These are phyloP conservation scores for Fragilariopsis cylindrus DNA, from an alignment of 108 stramenopile species.

Conservation along the genomic window DNA sequence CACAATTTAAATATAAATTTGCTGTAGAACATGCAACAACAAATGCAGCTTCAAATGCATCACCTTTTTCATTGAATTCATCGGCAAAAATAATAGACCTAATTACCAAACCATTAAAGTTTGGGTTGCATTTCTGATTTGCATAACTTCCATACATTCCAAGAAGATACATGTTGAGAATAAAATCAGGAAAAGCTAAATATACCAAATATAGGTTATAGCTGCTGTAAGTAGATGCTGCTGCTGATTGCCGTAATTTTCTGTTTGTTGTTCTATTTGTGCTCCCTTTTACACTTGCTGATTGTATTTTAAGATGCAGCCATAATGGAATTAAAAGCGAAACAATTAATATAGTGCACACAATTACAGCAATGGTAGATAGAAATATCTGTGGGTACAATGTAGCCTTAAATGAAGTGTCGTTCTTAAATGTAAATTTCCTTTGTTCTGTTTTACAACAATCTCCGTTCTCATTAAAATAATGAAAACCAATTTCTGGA, in stretches of 20 bases:
- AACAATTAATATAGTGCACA: not conserved
- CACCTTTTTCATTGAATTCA: too few species aligned
- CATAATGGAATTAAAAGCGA: not conserved
- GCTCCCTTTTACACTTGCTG: not conserved
- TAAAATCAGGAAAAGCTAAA: not conserved
- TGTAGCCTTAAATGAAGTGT: not conserved
- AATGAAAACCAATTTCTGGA: not conserved
- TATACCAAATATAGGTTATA: not conserved
- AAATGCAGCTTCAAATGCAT: too few species aligned
- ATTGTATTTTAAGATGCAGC: not conserved
- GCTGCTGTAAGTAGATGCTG: not conserved
- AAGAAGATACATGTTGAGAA: not conserved
- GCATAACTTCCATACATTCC: not conserved
- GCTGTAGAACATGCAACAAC: not conserved
- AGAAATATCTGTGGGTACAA: not conserved
- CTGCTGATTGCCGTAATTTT: not conserved
- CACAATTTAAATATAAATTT: not conserved
- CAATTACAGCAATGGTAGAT: not conserved
- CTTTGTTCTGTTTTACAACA: not conserved
- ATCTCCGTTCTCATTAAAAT: not conserved
- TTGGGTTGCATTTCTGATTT: not conserved
- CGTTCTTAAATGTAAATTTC: not conserved
- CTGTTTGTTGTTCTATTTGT: not conserved
- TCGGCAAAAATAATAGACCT: too few species aligned
- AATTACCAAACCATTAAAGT: not conserved